These are phyloP conservation scores for Malassezia restricta DNA, from an alignment of 1,284 basidiomycete genomes.

Conservation along the genomic window DNA sequence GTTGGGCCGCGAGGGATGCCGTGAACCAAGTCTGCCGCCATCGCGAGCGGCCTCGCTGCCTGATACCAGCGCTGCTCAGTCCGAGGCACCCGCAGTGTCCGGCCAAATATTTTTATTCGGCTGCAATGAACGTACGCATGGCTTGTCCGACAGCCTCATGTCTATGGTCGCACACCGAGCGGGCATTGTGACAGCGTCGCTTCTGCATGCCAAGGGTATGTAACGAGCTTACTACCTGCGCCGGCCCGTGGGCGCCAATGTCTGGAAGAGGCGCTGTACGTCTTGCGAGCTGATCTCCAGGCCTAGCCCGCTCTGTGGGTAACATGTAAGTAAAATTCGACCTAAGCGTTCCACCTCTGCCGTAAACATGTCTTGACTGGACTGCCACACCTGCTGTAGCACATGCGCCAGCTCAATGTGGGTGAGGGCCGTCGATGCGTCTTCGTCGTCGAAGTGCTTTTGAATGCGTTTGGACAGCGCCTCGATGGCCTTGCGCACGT, in stretches of 20 bases:
- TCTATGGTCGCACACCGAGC: slow-evolving; percentile 38
- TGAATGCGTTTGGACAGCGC: slow-evolving; percentile 78
- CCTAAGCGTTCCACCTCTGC: slow-evolving; percentile 6
- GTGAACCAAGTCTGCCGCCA: not conserved
- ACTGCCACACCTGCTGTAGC: slow-evolving; percentile 11
- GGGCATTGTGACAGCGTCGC: slow-evolving; percentile 29
- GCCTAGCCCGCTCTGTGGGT: slow-evolving; percentile 1
- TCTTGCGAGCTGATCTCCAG: slow-evolving; percentile 56
- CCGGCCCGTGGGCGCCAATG: slow-evolving; percentile 15
- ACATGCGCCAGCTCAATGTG: slow-evolving; percentile 14
- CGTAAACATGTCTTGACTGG: slow-evolving; percentile 2
- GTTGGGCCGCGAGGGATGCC: slow-evolving; percentile 9
- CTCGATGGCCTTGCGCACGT: slow-evolving; percentile 70
- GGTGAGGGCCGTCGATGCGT: not conserved
- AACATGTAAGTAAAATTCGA: slow-evolving; percentile 11
- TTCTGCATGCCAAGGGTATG: slow-evolving; percentile 50
- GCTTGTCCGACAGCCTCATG: slow-evolving; percentile 36
- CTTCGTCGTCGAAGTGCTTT: slow-evolving; percentile 69
- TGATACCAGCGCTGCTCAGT: not conserved
- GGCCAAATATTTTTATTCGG: slow-evolving; percentile 34
- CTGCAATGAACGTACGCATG: slow-evolving; percentile 42
- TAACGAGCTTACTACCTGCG: slow-evolving; percentile 2
- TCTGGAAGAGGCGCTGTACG: slow-evolving; percentile 50
- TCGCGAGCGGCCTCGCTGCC: not conserved
- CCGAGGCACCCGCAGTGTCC: not conserved